phyloP scores from a whole-genome alignment of 192 early-diverging fungal species.

The Coemansia sp. region DNA sequence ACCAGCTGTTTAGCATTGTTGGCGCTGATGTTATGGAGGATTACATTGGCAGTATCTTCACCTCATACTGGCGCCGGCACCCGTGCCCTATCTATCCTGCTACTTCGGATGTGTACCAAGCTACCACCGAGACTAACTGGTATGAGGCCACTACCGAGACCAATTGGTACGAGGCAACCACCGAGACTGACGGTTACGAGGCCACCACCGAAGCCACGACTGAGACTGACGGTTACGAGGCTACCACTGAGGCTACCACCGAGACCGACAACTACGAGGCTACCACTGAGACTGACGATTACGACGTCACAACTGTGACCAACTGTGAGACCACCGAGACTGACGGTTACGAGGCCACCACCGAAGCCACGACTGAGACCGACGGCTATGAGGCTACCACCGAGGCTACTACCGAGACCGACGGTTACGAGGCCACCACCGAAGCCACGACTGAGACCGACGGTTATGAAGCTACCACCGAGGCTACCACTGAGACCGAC shows the following conservation, averaged over 20 bases:
- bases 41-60: constrained; percentile 5
- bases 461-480: not conserved
- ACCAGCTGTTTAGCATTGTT: constrained; percentile 9
- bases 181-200: not conserved
- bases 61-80: constrained; percentile 7
- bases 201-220: not conserved
- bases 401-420: no score
- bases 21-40: constrained; percentile 9
- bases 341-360: not conserved
- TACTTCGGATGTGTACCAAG: not conserved
- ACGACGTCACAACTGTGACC: constrained; percentile 4
- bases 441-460: not conserved
- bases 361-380: not conserved
- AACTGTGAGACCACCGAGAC: not conserved
- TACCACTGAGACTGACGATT: not conserved
- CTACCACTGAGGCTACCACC: constrained; percentile 8
- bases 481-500: not conserved
- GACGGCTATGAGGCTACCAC: not conserved
- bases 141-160: not conserved
- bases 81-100: constrained; percentile 7
- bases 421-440: not conserved
- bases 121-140: not conserved
- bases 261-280: not conserved
- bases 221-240: not conserved
- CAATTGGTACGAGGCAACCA: no score